Evolutionary conservation across 2,329 filamentous ascomycete genomes (phyloP), one percentile per base, ranked within the genome.

Genomic region (Colletotrichum orchidophilum): DNA sequence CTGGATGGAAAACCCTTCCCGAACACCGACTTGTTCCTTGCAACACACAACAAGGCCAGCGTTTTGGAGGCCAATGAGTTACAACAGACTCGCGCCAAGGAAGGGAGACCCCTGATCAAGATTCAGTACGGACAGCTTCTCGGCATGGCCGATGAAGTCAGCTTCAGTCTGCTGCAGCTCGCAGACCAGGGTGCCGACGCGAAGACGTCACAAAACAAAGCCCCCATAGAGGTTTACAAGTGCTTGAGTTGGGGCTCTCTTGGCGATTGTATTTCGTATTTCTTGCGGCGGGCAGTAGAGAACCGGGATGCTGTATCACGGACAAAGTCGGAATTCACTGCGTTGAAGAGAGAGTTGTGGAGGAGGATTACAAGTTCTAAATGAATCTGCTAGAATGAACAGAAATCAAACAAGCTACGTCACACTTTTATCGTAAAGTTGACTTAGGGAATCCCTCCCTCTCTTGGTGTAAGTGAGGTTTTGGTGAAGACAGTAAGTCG

Each of bases 111-210:
- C 74, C 81, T 81, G 77, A 81, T 81, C 0, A 78, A 78, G 46
- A 78, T 84, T 59, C 79, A 81, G 0, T 85, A 84, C 52, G 75
- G 77, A 4, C 78, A 80, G 52, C 74, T 76, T 24, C 72, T 74
- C 64, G 73, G 96, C 46, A 98, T 98, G 96, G 96, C 96, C 2
- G 96, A 98, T 76, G 95, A 98, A 79, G 91, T 98, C 65, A 94
- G 92, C 79, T 91, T 89, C 78, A 88, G 90, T 78, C 81, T 92
- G 26, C 79, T 87, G 31, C 66, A 53, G 42, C 24, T 69, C 26
- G 46, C 52, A 54, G 53, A 64, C 2, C 27, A 55, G 53, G n/a
- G 31, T 1, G 0, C 1, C 8, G 15, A n/a, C 6, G 39, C 39
- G n/a, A 9, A 46, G 39, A 18, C 6, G 3, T 46, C 39, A 8